Evolutionary conservation across 2,329 filamentous ascomycete genomes (phyloP), one percentile per base, ranked within the genome.

Genomic region (Pseudogymnoascus pannorum): DNA sequence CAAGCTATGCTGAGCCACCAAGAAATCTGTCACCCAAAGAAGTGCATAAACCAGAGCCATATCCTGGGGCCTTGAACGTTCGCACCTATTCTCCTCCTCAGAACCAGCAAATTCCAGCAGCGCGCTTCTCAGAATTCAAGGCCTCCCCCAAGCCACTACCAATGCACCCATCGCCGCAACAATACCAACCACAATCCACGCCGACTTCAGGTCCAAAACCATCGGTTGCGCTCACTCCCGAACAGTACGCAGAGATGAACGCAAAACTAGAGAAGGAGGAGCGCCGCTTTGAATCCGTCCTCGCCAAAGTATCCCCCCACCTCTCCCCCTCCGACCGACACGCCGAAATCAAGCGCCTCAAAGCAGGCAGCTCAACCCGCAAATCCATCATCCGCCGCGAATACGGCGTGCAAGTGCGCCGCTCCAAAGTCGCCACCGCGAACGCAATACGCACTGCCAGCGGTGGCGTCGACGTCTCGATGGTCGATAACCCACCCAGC

Each of bases 371-470:
- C 24, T 57, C 48, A 12, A 57, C 48, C 3, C 24, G 48, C 24
- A 57, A 57, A 57, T 57, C 48, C 5, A 57, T 29, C 22, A 26
- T 57, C 29, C 48, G 48, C 11, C 48, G 48, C 48, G 29, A 57
- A 33, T 33, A 57, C 48, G 48, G 48, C 24, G 29, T 57, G 14
- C 29, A 29, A 29, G 48, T 57, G 3, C 24, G 48, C 4, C 24
- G 29, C 24, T 16, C 48, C 8, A 33, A 31, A 8, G 29, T 29
- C 24, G 48, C 48, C 11, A 33, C 48, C 29, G 48, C 48, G 4
- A 57, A 57, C 16, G 48, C 48, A 5, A 20, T 57, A 3, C 48
- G 48, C 48, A 57, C 24, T 3, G 22, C 24, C n/a, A 33, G 29
- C 5, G 48, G 48, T 2, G 29, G 48, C 2, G 29, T 57, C 12